Evolutionary conservation across 495 filamentous ascomycete genomes (phyloP), one percentile per base, ranked within the genome.

Genomic region (Recurvomyces mirabilis): DNA sequence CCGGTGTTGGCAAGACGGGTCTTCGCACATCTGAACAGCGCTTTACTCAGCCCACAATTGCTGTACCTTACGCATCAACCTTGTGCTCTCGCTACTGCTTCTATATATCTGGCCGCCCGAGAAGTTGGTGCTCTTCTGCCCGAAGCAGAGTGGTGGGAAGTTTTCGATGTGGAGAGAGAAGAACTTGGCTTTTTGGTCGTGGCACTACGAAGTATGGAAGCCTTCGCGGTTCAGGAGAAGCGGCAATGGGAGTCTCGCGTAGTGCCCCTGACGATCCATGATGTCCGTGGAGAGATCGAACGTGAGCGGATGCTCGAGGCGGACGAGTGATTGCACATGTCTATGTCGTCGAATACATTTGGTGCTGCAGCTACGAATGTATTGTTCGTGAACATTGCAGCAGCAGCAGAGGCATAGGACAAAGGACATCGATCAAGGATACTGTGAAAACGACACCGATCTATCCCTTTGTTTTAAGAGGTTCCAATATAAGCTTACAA

Each of bases 81-180:
- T 18, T 73, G 79, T 42, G 73, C 77, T 18, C 66, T 98, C 11
- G 93, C 93, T 3, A 83, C 87, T 4, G 85, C 88, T 12, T 83
- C 88, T 3, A 79, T 93, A 14, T 98, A 96, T 59, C 73, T 87
- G 14, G 84, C 87, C 7, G 79, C 86, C n/a, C 73, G 82, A 19
- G 87, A 96, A 43, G 59, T 77, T 2, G 78, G 70, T 0, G 73
- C 81, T 22, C 85, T 82, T 59, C 68, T 96, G 61, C 82, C 89
- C 2, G 79, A 79, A 38, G 70, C 66, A 19, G 80, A 85, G 38
- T 98, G 91, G 91, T 98, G 91, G 91, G 87, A 93, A 64, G 83
- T 95, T 0, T 96, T 98, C 62, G 91, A 98, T 66, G 84, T 87
- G n/a, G 89, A 95, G 38, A 70, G 93, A 17, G 91, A 98, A 69